A percentile compares a stretch with the other conserved stretches of the same genome.
These are phyloP conservation scores for Lactarius sp. DNA, from an alignment of 768 basidiomycete species.

Conservation along the genomic window DNA sequence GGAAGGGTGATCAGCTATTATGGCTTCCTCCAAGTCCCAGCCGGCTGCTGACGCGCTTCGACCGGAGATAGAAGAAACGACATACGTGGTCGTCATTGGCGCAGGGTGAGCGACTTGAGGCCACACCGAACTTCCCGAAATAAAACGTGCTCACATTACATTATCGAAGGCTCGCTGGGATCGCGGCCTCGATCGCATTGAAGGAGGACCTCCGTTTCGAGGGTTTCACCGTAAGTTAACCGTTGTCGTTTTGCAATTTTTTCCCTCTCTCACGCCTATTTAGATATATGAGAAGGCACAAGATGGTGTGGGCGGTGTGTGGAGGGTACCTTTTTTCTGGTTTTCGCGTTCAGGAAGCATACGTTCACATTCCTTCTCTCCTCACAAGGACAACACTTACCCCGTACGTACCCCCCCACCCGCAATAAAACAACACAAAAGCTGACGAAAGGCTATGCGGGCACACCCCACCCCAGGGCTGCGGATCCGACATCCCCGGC, in stretches of 20 bases:
- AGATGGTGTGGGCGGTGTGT: constrained; percentile 30
- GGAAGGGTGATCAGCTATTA: background rate
- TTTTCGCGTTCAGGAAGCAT: background rate
- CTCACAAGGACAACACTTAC: constrained; percentile 29
- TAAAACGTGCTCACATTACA: too few relatives aligned
- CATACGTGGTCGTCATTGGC: constrained; percentile 28
- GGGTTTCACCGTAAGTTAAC: constrained; percentile 30
- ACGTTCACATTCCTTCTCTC: background rate
- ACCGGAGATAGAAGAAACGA: constrained; percentile 15
- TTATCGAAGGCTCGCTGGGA: constrained; percentile 28
- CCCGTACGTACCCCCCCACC: constrained; percentile 21
- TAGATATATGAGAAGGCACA: constrained; percentile 34
- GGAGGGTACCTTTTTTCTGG: constrained; percentile 24
- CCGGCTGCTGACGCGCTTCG: constrained; percentile 1
- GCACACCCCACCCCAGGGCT: constrained; percentile 26
- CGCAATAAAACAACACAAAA: too few relatives aligned
- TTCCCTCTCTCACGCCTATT: background rate
- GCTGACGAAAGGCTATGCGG: too few relatives aligned
- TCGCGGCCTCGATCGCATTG: constrained; percentile 32
- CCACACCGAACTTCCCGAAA: background rate
- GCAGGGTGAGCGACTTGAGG: constrained; percentile 26
- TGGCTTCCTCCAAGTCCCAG: background rate
- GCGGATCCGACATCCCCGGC: constrained; percentile 29
- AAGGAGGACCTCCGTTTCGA: constrained; percentile 31
- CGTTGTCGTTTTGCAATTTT: constrained; percentile 1